These are phyloP conservation scores for Limonium bicolor DNA, from an alignment of 148 eudicot genomes.

Conservation along the genomic window DNA sequence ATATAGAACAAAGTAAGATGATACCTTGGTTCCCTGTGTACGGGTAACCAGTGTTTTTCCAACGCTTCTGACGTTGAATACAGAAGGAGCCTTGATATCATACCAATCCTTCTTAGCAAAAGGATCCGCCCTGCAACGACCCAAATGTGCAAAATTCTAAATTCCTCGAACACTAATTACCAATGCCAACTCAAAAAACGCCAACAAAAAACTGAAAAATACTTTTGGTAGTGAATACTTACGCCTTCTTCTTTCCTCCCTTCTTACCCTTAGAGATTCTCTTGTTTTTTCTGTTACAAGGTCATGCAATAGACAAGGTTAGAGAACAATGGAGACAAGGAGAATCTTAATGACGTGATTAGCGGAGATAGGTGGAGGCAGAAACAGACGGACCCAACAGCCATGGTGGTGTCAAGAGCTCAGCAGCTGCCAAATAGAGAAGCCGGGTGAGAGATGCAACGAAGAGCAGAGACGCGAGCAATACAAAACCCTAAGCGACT, in stretches of 20 bases:
- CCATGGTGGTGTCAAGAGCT: neutral
- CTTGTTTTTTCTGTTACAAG: constrained; percentile 37
- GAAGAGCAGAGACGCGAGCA: neutral
- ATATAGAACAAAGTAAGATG: too few species aligned
- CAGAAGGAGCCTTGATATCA: constrained; percentile 27
- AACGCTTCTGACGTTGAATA: constrained; percentile 22
- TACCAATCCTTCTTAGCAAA: constrained; percentile 39
- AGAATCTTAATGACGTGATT: neutral
- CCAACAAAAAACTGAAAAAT: neutral
- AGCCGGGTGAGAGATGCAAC: too few species aligned
- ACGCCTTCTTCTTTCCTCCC: constrained; percentile 60
- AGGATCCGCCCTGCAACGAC: constrained; percentile 16
- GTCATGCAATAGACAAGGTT: neutral
- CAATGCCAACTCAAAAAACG: neutral
- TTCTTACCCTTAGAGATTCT: constrained; percentile 56
- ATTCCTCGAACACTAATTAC: neutral
- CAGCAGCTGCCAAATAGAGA: neutral
- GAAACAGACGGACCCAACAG: neutral
- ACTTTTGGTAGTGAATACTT: constrained; percentile 4
- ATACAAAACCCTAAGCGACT: constrained; percentile 2
- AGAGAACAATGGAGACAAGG: neutral
- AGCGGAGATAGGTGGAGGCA: neutral
- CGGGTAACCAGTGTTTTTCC: constrained; percentile 36
- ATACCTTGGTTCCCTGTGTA: constrained; percentile 42
- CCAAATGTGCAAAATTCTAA: too few species aligned